A percentile compares a stretch with the other conserved stretches of the same genome.
phyloP scores from a whole-genome alignment of 176 grass and related monocot genomes.

The Zoysia pacifica region DNA sequence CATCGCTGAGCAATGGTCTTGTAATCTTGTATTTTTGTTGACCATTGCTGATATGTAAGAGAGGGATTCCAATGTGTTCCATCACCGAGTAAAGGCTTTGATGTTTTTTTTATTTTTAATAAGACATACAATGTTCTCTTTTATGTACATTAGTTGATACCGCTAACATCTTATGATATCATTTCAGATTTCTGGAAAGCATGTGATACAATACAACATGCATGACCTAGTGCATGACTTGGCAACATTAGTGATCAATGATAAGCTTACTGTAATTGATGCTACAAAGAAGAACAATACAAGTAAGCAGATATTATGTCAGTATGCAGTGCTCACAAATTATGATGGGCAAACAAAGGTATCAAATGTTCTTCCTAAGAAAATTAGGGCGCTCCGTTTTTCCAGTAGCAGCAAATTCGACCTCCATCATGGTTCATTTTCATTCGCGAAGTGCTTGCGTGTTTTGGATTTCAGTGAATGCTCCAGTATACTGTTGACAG shows the following conservation, averaged over 20 bases:
- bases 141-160: not conserved
- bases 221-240: slow-evolving; percentile 12
- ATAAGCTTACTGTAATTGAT: not conserved
- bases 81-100: no score
- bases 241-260: not conserved
- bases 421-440: not conserved
- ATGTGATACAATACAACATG: not conserved
- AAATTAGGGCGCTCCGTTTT: slow-evolving; percentile 31
- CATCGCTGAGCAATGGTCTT: no score
- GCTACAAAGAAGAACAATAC: not conserved
- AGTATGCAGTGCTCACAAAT: slow-evolving; percentile 14
- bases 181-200: not conserved
- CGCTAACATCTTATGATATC: not conserved
- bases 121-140: not conserved
- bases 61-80: no score
- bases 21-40: no score
- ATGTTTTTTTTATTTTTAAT: no score
- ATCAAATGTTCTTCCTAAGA: not conserved
- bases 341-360: not conserved
- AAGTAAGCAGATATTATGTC: not conserved
- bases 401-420: not conserved
- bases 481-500: not conserved
- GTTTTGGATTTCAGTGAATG: slow-evolving; percentile 39
- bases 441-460: not conserved
- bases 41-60: no score